Base-by-base conservation (phyloP, 768 basidiomycete species). In the Amanita pallidorosea region DNA sequence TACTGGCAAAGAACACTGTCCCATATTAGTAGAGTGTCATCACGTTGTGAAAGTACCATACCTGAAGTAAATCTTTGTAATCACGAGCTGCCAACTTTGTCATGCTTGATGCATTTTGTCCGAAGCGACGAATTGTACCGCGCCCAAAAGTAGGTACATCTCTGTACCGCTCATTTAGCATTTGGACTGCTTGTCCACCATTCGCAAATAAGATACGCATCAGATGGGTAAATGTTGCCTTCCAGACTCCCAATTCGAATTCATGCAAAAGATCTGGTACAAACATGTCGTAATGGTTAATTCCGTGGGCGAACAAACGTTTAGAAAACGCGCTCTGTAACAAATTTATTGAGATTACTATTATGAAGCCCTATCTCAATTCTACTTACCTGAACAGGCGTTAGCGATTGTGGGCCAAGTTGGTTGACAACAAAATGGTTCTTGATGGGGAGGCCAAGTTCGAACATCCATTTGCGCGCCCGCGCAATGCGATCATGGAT, bases 41-140 rank as follows among this genome's bases (percentile, higher is more conserved):
- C n/a, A 22, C 34, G 25, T 25, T 38, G 48, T 38, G 33, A 20
- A 17, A 12, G 9, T 27, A 47, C 9, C 13, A 4, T 37, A 47
- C 59, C 9, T 43, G 51, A 7, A 27, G 8, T 27, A 27, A 27
- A 35, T 76, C 70, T 46, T 74, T 67, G 46, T 67, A 75, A 45
- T 75, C 66, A 0, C 65, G 54, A 1, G 65, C 2, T 65, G 49
- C 25, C 67, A 62, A 34, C 65, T 36, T 46, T 11, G 31, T 65
- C 61, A 71, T 63, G 11, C 63, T 64, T 0, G 67, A 65, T 0
- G 64, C 59, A 49, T 71, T 70, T 0, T 41, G 44, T 8, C 54
- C 45, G 49, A 75, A 74, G 7, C 55, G 50, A 0, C 65, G 61
- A 12, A 76, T 75, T 0, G 65, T 64, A 5, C 54, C 60, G 1